Evolutionary conservation across 495 filamentous ascomycete species (phyloP).

Genomic region (Penicillium coprophilum): DNA sequence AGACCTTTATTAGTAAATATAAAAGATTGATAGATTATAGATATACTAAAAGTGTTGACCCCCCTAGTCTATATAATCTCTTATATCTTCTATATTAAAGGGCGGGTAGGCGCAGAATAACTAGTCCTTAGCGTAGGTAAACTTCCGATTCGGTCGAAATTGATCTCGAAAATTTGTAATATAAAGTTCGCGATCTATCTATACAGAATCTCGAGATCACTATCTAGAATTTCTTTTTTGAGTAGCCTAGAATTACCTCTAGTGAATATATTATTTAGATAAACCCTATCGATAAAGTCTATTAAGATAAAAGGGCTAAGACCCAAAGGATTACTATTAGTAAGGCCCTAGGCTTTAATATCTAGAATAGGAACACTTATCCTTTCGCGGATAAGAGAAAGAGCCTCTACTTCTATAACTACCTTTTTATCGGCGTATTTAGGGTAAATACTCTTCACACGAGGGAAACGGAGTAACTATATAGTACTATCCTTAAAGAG

Average conservation of each 20-base stretch:
- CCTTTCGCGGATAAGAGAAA: slow-evolving; percentile 3
- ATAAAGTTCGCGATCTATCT: too few species aligned
- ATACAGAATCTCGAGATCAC: too few species aligned
- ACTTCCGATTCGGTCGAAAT: slow-evolving; percentile 10
- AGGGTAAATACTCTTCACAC: slow-evolving; percentile 32
- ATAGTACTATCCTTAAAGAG: slow-evolving; percentile 33
- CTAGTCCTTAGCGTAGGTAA: slow-evolving; percentile 1
- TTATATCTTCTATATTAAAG: slow-evolving; percentile 6
- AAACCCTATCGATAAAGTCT: not conserved
- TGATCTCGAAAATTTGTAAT: slow-evolving; percentile 7
- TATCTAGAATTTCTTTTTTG: too few species aligned
- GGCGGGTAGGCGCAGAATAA: not conserved
- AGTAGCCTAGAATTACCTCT: not conserved
- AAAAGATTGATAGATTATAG: not conserved
- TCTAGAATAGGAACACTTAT: slow-evolving; percentile 3
- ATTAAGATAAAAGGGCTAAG: not conserved
- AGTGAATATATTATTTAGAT: not conserved
- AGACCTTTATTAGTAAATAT: not conserved
- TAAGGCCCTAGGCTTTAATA: not conserved
- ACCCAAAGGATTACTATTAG: not conserved
- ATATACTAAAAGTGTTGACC: slow-evolving; percentile 8
- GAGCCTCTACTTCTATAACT: not conserved
- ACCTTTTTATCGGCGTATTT: slow-evolving; percentile 23
- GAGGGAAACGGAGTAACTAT: slow-evolving; percentile 44
- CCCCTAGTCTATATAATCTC: slow-evolving; percentile 1